A percentile compares a stretch with the other conserved stretches of the same genome.
Conservation (phyloP, 768 basidiomycete species). For the Collybiopsis luxurians region DNA sequence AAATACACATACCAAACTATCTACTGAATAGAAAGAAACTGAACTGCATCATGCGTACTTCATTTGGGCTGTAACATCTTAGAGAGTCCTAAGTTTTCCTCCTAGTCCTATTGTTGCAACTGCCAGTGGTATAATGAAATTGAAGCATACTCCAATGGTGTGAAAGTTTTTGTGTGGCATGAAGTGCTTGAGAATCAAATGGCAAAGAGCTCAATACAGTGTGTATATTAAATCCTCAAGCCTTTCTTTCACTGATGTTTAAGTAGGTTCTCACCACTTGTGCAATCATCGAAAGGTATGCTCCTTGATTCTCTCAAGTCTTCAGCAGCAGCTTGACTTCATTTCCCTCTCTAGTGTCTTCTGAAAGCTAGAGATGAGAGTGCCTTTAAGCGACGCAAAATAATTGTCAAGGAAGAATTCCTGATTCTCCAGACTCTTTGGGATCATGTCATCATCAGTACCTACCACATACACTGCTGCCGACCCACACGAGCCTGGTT, state of each 20-base stretch:
- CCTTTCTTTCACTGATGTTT: conserved; percentile 6
- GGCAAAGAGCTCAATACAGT: conserved; percentile 74
- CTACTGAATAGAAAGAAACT: conserved; percentile 72
- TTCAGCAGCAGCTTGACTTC: neutral
- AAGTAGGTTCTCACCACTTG: conserved; percentile 79
- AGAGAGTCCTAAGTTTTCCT: conserved; percentile 4
- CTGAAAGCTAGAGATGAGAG: conserved; percentile 88
- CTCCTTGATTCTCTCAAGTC: neutral
- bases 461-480: neutral
- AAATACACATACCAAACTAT: no score
- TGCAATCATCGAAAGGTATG: conserved; percentile 73
- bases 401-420: conserved; percentile 84
- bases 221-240: conserved; percentile 20
- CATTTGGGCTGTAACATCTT: conserved; percentile 51
- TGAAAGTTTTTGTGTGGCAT: conserved; percentile 93
- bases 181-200: conserved; percentile 70
- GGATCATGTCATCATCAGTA: conserved; percentile 72
- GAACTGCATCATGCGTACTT: conserved; percentile 75
- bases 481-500: conserved; percentile 1
- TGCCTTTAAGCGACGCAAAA: conserved; percentile 86
- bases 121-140: conserved; percentile 95
- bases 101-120: conserved; percentile 52
- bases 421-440: conserved; percentile 82
- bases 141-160: conserved; percentile 73
- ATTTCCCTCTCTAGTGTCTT: conserved; percentile 61